phyloP scores from a whole-genome alignment of 73 alveolate species.

The Tetrahymena malaccensis region DNA sequence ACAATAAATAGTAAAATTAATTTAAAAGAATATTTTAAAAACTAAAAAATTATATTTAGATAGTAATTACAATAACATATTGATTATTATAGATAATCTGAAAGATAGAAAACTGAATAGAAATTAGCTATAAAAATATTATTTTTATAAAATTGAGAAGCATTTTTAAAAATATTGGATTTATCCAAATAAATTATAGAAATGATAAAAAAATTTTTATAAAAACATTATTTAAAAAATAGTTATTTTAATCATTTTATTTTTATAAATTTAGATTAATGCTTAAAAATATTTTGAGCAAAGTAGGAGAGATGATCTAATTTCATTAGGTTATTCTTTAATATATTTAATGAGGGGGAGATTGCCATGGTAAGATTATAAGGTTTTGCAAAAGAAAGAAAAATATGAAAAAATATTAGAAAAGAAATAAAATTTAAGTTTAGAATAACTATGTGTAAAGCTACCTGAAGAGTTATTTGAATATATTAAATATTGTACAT shows the following conservation, averaged over 20 bases:
- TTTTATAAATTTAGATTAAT: constrained; percentile 32
- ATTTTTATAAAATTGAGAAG: too few relatives aligned
- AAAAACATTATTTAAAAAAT: constrained; percentile 39
- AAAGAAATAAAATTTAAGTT: background rate
- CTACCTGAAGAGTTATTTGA: constrained; percentile 2
- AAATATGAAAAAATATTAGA: constrained; percentile 9
- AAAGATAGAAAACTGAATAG: too few relatives aligned
- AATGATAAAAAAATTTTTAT: background rate
- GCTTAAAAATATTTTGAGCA: constrained; percentile 46
- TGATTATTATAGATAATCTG: too few relatives aligned
- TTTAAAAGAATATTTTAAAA: too few relatives aligned
- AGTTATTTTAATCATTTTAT: constrained; percentile 21
- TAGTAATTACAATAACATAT: too few relatives aligned
- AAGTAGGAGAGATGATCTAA: constrained; percentile 70
- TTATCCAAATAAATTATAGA: too few relatives aligned
- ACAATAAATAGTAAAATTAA: too few relatives aligned
- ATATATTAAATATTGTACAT: constrained; percentile 21
- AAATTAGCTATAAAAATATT: too few relatives aligned
- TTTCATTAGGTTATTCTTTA: constrained; percentile 45
- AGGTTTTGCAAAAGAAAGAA: constrained; percentile 23
- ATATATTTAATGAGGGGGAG: constrained; percentile 38
- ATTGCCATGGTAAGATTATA: constrained; percentile 65
- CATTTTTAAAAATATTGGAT: too few relatives aligned
- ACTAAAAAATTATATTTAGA: too few relatives aligned
- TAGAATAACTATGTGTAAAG: background rate